A percentile compares a stretch with the other conserved stretches of the same genome.
Evolutionary conservation across 2,329 filamentous ascomycete genomes (phyloP).

Genomic region (Simplicillium sp.): DNA sequence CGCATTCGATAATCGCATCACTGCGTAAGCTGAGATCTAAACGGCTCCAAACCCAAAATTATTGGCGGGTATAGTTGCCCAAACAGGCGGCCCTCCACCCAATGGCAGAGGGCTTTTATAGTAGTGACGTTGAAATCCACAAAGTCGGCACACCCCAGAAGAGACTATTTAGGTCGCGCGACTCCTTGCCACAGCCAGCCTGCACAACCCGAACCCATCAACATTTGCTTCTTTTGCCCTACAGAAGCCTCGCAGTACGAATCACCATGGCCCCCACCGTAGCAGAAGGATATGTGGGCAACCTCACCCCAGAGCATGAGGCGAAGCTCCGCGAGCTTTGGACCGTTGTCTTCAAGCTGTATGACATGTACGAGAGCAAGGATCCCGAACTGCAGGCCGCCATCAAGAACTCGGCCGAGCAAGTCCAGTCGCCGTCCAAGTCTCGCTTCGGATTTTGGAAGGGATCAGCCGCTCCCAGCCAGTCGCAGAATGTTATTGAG

Average conservation of each 20-base stretch:
- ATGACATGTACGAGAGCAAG: slow-evolving; percentile 39
- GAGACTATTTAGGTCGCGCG: neutral
- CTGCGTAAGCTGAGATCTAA: no score
- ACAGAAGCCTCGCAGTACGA: neutral
- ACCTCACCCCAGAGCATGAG: slow-evolving; percentile 72
- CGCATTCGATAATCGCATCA: no score
- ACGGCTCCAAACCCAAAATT: no score
- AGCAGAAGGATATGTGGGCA: slow-evolving; percentile 38
- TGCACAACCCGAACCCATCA: neutral
- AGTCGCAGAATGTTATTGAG: slow-evolving; percentile 34
- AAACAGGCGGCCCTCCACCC: no score
- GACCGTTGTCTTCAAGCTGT: slow-evolving; percentile 61
- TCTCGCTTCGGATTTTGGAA: neutral
- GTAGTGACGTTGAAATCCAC: neutral
- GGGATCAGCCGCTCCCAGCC: slow-evolving; percentile 46
- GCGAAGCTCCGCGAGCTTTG: slow-evolving; percentile 76
- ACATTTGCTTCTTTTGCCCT: neutral
- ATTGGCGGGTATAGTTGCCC: no score
- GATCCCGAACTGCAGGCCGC: slow-evolving; percentile 5
- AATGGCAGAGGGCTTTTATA: no score
- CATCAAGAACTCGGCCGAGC: slow-evolving; percentile 10
- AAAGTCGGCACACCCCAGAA: neutral
- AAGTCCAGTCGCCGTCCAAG: neutral
- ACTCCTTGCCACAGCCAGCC: neutral
- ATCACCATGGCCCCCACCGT: neutral